Conservation (phyloP, 768 basidiomycete genomes). For the Megacollybia marginata region DNA sequence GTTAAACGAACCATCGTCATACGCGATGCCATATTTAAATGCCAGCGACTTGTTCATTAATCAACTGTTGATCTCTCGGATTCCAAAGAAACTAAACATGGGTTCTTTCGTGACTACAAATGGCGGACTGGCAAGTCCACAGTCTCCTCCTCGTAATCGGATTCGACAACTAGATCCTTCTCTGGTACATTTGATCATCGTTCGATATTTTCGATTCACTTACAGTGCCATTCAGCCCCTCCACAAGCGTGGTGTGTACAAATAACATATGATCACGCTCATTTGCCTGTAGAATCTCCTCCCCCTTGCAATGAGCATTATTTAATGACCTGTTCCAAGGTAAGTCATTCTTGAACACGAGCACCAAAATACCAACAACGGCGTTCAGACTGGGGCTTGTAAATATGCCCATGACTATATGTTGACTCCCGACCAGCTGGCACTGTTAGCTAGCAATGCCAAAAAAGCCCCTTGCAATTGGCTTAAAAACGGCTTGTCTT, state of each 20-base stretch:
- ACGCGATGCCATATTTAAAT: slow-evolving; percentile 45
- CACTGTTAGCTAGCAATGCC: slow-evolving; percentile 64
- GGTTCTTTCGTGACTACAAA: slow-evolving; percentile 39
- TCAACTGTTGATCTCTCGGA: slow-evolving; percentile 25
- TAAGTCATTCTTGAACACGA: slow-evolving; percentile 10
- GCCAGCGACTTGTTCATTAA: slow-evolving; percentile 44
- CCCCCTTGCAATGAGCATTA: slow-evolving; percentile 85
- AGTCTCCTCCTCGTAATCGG: slow-evolving; percentile 41
- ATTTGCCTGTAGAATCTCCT: slow-evolving; percentile 54
- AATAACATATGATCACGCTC: slow-evolving; percentile 1
- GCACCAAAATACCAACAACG: slow-evolving; percentile 8
- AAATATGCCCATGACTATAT: slow-evolving; percentile 82
- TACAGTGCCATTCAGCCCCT: slow-evolving; percentile 44
- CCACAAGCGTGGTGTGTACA: slow-evolving; percentile 57
- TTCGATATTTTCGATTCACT: not conserved
- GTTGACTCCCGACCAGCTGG: slow-evolving; percentile 64
- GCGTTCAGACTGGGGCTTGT: slow-evolving; percentile 48
- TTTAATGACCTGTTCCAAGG: slow-evolving; percentile 77
- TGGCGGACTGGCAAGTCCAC: slow-evolving; percentile 61
- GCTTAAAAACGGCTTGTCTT: slow-evolving; percentile 59
- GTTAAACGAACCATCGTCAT: slow-evolving; percentile 32
- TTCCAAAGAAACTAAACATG: slow-evolving; percentile 20
- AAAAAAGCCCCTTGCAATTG: slow-evolving; percentile 86
- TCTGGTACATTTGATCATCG: slow-evolving; percentile 34
- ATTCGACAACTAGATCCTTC: slow-evolving; percentile 52